A percentile compares a stretch with the other conserved stretches of the same genome.
These are phyloP conservation scores for Aegilops bicornis DNA, from an alignment of 176 grass and related monocot genomes.

Conservation along the genomic window DNA sequence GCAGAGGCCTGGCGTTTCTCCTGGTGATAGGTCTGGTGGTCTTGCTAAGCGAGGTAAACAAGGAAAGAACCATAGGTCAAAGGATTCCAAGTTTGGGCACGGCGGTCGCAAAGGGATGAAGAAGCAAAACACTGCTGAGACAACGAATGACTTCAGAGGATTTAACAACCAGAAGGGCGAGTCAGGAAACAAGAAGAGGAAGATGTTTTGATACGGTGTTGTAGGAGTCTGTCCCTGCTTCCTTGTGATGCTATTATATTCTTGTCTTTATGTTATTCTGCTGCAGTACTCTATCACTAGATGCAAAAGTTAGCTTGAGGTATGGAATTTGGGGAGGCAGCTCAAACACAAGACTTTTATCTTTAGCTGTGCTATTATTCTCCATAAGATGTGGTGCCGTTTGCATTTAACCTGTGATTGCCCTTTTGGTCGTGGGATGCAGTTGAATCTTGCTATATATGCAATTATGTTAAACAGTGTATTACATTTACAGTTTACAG, in stretches of 20 bases:
- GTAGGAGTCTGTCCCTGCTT: not conserved
- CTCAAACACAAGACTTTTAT: not conserved
- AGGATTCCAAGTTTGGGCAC: conserved; percentile 69
- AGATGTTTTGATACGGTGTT: conserved; percentile 39
- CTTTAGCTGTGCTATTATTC: conserved; percentile 10
- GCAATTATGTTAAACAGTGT: not conserved
- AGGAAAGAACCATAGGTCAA: conserved; percentile 59
- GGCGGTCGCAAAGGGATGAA: conserved; percentile 83
- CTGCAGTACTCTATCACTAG: not conserved
- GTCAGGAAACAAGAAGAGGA: conserved; percentile 54
- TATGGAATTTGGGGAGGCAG: not conserved
- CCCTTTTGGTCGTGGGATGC: not conserved
- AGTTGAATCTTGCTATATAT: not conserved
- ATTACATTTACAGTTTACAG: not conserved
- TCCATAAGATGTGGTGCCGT: not conserved
- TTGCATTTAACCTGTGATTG: conserved; percentile 32
- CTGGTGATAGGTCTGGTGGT: conserved; percentile 75
- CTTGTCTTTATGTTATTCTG: not conserved
- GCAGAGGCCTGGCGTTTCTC: conserved; percentile 56
- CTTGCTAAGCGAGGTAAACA: conserved; percentile 49
- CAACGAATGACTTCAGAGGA: conserved; percentile 71
- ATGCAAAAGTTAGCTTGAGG: conserved; percentile 17
- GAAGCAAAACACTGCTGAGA: conserved; percentile 88
- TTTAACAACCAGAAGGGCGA: conserved; percentile 53
- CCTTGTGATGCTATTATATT: not conserved